Evolutionary conservation across 169 alveolate species (phyloP).

Genomic region (Eimeria falciformis): DNA sequence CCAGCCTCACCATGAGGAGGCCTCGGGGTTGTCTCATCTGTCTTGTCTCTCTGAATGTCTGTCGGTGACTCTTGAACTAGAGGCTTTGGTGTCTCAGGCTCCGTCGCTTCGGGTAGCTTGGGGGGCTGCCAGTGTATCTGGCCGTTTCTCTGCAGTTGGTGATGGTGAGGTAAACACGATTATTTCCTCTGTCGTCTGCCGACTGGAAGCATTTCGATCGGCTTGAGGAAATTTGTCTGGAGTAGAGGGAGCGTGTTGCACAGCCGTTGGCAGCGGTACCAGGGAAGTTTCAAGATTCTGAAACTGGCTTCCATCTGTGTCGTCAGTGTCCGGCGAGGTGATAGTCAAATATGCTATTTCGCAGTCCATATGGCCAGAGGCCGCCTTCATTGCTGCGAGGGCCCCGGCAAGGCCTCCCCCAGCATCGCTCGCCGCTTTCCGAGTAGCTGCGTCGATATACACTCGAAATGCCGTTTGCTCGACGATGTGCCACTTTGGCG

Average conservation of each 20-base stretch:
- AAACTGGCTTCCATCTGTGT: background rate
- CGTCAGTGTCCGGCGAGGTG: background rate
- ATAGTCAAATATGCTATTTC: slow-evolving; percentile 3
- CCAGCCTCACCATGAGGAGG: no score
- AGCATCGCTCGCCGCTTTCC: background rate
- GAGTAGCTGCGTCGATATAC: slow-evolving; percentile 29
- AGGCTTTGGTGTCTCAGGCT: no score
- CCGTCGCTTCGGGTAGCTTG: no score
- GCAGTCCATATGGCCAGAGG: slow-evolving; percentile 23
- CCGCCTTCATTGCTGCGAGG: slow-evolving; percentile 35
- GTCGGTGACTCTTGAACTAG: no score
- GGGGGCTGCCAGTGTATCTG: background rate
- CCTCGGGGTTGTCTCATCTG: no score
- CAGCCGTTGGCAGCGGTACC: slow-evolving; percentile 60
- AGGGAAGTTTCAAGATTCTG: slow-evolving; percentile 25
- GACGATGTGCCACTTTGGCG: background rate
- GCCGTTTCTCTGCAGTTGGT: slow-evolving; percentile 6
- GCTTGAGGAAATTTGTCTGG: slow-evolving; percentile 29
- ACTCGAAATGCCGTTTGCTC: slow-evolving; percentile 65
- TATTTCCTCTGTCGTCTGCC: slow-evolving; percentile 7
- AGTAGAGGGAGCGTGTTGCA: slow-evolving; percentile 47
- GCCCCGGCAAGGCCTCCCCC: slow-evolving; percentile 57
- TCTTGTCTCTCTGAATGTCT: no score
- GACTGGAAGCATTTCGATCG: background rate
- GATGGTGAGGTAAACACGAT: slow-evolving; percentile 40